phyloP scores from a whole-genome alignment of 495 filamentous ascomycete species.

The Neurospora hispaniola region DNA sequence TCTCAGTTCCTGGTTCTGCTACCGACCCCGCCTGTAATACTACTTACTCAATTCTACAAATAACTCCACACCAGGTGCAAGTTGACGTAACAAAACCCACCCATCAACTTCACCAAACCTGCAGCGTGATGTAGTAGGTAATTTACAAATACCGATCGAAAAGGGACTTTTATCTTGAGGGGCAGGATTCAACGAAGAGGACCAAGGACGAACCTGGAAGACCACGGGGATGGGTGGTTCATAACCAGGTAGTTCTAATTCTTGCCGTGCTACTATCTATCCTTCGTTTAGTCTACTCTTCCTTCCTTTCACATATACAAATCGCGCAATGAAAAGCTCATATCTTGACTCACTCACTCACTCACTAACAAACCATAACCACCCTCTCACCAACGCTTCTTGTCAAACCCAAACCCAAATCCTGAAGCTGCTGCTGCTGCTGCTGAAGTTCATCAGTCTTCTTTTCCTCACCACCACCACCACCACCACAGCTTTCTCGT shows the following conservation, averaged over 20 bases:
- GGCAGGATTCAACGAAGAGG: not conserved
- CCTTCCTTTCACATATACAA: too few species aligned
- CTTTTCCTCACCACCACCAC: not conserved
- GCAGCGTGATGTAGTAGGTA: not conserved
- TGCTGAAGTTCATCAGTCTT: not conserved
- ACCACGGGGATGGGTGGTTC: too few species aligned
- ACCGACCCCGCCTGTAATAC: not conserved
- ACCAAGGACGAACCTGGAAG: too few species aligned
- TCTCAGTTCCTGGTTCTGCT: not conserved
- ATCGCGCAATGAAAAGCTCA: too few species aligned
- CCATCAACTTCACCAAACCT: not conserved
- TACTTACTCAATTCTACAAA: not conserved
- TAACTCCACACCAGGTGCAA: not conserved
- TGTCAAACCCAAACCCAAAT: too few species aligned
- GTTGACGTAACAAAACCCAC: not conserved
- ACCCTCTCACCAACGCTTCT: too few species aligned
- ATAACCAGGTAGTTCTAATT: too few species aligned
- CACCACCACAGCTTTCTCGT: too few species aligned
- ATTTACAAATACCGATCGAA: not conserved
- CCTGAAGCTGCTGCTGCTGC: not conserved
- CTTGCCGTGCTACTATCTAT: too few species aligned
- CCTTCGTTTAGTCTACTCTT: too few species aligned
- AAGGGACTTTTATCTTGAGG: not conserved
- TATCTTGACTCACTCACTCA: too few species aligned
- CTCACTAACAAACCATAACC: too few species aligned